These are phyloP conservation scores for Lactarius pseudohatsudake DNA, from an alignment of 768 basidiomycete genomes.

Conservation along the genomic window DNA sequence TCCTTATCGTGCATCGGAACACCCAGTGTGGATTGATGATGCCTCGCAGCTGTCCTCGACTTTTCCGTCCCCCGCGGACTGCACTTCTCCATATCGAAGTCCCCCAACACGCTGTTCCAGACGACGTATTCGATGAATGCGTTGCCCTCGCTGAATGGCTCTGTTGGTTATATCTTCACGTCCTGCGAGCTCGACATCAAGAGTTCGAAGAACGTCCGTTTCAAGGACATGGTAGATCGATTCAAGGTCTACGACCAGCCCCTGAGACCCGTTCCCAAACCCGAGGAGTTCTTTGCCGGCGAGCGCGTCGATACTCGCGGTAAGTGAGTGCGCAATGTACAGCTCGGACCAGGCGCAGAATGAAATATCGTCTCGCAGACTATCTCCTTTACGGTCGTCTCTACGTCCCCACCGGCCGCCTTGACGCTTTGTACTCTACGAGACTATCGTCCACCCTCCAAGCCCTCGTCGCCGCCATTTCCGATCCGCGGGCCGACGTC, in stretches of 20 bases:
- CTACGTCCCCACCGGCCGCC: constrained; percentile 82
- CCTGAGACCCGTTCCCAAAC: constrained; percentile 70
- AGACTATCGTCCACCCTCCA: constrained; percentile 78
- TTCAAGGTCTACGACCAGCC: constrained; percentile 86
- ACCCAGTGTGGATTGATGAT: neutral
- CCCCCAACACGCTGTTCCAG: constrained; percentile 84
- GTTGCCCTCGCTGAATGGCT: constrained; percentile 89
- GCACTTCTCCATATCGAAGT: constrained; percentile 80
- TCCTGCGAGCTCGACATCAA: constrained; percentile 78
- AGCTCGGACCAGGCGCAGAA: neutral
- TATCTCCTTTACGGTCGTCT: constrained; percentile 92
- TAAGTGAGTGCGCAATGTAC: constrained; percentile 37
- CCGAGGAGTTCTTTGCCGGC: constrained; percentile 81
- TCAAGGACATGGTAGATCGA: constrained; percentile 88
- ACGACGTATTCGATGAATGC: constrained; percentile 93
- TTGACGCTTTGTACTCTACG: constrained; percentile 88
- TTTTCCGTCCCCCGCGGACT: constrained; percentile 83
- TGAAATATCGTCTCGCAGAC: constrained; percentile 47
- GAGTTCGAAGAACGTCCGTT: constrained; percentile 65
- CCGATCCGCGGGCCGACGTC: constrained; percentile 62
- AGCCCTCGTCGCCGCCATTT: constrained; percentile 81
- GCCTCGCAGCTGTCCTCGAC: constrained; percentile 75
- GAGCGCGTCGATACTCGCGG: constrained; percentile 75
- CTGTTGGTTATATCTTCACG: constrained; percentile 90
- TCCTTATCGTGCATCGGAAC: constrained; percentile 4